phyloP scores from a whole-genome alignment of 2,329 filamentous ascomycete genomes.

The Thermothelomyces thermophilus region DNA sequence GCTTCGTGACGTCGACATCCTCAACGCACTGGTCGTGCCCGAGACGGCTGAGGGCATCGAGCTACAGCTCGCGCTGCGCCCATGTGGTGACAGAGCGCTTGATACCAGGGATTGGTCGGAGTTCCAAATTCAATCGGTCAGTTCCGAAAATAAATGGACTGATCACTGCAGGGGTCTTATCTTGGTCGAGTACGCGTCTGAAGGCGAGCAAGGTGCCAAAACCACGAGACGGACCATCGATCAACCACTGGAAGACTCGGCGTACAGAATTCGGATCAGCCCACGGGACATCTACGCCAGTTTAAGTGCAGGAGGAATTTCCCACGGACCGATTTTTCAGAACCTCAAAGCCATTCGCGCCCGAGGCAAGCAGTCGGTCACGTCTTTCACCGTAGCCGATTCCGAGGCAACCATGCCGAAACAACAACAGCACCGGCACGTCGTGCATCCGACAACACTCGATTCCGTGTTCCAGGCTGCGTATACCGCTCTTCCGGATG shows the following conservation, averaged over 20 bases:
- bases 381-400: slow-evolving; percentile 21
- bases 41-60: slow-evolving; percentile 24
- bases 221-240: background rate
- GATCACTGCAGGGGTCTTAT: slow-evolving; percentile 24
- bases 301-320: slow-evolving; percentile 17
- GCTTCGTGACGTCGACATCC: slow-evolving; percentile 28
- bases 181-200: slow-evolving; percentile 12
- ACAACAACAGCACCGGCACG: slow-evolving; percentile 18
- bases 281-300: slow-evolving; percentile 20
- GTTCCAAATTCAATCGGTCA: slow-evolving; percentile 23
- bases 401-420: slow-evolving; percentile 19
- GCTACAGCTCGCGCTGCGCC: slow-evolving; percentile 20
- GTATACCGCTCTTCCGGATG: slow-evolving; percentile 19
- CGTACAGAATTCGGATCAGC: slow-evolving; percentile 19
- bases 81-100: slow-evolving; percentile 17
- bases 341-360: slow-evolving; percentile 22
- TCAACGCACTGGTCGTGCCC: slow-evolving; percentile 20
- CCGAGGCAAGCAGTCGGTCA: slow-evolving; percentile 17
- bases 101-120: slow-evolving; percentile 20
- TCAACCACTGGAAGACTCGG: slow-evolving; percentile 8
- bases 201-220: background rate
- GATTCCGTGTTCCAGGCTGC: slow-evolving; percentile 24
- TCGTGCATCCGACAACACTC: slow-evolving; percentile 24
- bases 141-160: slow-evolving; percentile 22
- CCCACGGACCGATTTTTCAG: slow-evolving; percentile 24